phyloP scores from a whole-genome alignment of 169 alveolate species.

The Besnoitia besnoiti region DNA sequence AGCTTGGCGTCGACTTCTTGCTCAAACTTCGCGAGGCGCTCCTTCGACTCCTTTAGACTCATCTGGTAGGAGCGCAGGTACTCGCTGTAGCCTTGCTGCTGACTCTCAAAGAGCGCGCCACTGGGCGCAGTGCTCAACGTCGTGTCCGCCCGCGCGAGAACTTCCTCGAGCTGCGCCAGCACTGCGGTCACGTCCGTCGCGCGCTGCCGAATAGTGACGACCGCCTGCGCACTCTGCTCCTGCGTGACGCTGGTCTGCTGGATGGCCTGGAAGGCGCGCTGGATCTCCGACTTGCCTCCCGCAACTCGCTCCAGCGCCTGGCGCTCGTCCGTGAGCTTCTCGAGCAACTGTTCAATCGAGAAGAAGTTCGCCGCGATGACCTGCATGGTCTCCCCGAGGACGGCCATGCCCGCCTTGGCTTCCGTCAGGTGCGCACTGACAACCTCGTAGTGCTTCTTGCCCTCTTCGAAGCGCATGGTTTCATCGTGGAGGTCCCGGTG shows the following conservation, averaged over 20 bases:
- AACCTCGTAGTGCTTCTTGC: neutral
- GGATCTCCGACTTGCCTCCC: neutral
- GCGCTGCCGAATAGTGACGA: neutral
- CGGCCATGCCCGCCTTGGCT: neutral
- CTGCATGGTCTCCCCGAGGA: neutral
- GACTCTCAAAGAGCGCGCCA: neutral
- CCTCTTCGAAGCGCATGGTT: slow-evolving; percentile 1
- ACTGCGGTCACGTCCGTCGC: neutral
- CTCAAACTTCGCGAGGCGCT: neutral
- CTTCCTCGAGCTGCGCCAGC: neutral
- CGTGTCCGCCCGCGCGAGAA: neutral
- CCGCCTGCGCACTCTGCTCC: slow-evolving; percentile 30
- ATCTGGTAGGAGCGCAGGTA: neutral
- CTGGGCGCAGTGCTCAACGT: neutral
- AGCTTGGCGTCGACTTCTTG: slow-evolving; percentile 22
- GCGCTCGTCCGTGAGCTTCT: neutral
- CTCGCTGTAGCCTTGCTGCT: slow-evolving; percentile 4
- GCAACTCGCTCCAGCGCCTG: neutral
- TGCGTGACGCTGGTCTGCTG: neutral
- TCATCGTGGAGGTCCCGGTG: neutral
- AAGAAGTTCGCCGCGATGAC: neutral
- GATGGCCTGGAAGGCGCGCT: neutral
- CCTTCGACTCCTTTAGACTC: neutral
- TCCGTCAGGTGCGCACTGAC: neutral
- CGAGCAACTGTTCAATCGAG: neutral